These are phyloP conservation scores for Raddia guianensis DNA, from an alignment of 176 grass and related monocot genomes.

Conservation along the genomic window DNA sequence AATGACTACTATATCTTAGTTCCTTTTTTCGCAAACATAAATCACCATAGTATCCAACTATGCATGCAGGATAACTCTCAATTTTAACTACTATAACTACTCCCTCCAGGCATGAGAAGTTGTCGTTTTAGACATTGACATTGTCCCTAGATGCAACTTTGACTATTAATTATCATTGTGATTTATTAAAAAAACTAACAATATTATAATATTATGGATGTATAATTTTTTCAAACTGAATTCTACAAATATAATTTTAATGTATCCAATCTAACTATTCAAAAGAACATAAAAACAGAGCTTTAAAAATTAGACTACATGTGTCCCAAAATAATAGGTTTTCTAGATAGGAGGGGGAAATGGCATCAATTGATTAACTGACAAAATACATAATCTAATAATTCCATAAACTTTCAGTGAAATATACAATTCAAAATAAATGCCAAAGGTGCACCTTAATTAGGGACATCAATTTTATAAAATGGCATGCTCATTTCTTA, in stretches of 20 bases:
- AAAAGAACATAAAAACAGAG: too few species aligned
- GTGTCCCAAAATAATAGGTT: too few species aligned
- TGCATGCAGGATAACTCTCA: not conserved
- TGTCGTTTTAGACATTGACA: too few species aligned
- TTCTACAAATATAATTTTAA: too few species aligned
- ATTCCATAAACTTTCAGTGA: not conserved
- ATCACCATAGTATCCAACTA: not conserved
- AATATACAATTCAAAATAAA: not conserved
- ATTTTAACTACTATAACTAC: not conserved
- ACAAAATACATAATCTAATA: not conserved
- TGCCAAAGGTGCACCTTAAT: not conserved
- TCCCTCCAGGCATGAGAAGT: too few species aligned
- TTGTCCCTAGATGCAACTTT: too few species aligned
- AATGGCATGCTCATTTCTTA: not conserved
- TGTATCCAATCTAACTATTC: too few species aligned
- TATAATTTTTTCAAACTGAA: too few species aligned
- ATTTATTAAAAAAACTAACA: too few species aligned
- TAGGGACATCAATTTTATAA: not conserved
- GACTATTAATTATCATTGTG: too few species aligned
- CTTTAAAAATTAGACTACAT: too few species aligned
- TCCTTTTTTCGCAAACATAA: not conserved
- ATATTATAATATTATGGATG: too few species aligned
- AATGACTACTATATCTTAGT: not conserved
- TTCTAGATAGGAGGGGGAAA: not conserved
- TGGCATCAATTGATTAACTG: not conserved